A percentile compares a stretch with the other conserved stretches of the same genome.
These are phyloP conservation scores for Fusarium poae DNA, from an alignment of 2,329 filamentous ascomycete species.

Conservation along the genomic window DNA sequence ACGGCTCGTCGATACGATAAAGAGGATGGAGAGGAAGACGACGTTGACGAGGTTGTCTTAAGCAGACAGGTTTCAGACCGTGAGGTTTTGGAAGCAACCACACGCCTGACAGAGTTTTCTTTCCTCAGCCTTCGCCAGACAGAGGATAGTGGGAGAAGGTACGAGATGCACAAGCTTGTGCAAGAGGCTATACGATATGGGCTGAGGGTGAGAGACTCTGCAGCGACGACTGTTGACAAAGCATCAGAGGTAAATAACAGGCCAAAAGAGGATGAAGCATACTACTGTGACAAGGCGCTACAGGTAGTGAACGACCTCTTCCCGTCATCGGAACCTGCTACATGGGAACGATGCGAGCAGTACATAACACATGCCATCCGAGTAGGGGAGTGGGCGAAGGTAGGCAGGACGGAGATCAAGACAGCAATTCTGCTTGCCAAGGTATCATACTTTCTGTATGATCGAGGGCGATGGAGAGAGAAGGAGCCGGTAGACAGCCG, in stretches of 20 bases:
- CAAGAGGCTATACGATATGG: constrained; percentile 6
- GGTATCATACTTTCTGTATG: neutral
- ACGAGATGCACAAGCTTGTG: constrained; percentile 8
- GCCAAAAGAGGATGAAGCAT: neutral
- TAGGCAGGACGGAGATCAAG: neutral
- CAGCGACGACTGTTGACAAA: too few species aligned
- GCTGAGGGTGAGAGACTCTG: neutral
- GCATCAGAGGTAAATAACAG: neutral
- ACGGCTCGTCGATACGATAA: too few species aligned
- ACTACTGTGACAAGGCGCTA: neutral
- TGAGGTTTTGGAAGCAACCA: neutral
- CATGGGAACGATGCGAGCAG: too few species aligned
- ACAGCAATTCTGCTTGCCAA: neutral
- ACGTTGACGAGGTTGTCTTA: too few species aligned
- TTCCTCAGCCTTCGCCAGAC: neutral
- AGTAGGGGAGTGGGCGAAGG: neutral
- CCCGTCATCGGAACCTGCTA: too few species aligned
- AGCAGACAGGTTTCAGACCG: neutral
- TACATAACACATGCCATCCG: constrained; percentile 2
- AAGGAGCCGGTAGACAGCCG: neutral
- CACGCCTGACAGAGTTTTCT: constrained; percentile 2
- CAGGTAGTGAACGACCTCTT: neutral
- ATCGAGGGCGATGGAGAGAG: neutral
- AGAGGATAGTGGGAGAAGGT: neutral
- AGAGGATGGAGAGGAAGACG: too few species aligned